A percentile compares a stretch with the other conserved stretches of the same genome.
Conservation (phyloP, 352 stramenopile species). For the Globisporangium heterothallicum region DNA sequence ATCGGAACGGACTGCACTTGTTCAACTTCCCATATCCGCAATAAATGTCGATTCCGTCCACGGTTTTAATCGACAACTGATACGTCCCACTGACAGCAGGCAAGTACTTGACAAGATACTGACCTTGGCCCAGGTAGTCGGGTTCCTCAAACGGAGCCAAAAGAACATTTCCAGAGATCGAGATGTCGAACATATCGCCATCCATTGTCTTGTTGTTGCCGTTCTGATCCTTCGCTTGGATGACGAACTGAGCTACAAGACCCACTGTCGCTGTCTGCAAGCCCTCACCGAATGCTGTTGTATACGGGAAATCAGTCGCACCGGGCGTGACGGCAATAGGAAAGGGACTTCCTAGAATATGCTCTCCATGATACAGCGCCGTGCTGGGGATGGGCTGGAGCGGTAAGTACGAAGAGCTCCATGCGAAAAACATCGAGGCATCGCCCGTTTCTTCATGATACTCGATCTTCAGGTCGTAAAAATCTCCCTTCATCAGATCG, state of each 20-base stretch:
- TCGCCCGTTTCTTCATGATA: constrained; percentile 92
- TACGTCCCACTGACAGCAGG: constrained; percentile 84
- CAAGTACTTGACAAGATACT: constrained; percentile 90
- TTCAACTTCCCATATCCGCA: constrained; percentile 85
- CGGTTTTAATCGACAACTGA: constrained; percentile 86
- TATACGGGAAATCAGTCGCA: constrained; percentile 94
- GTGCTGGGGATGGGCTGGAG: constrained; percentile 79
- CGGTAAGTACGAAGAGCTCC: constrained; percentile 89
- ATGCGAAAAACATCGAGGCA: constrained; percentile 85
- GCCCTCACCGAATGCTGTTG: constrained; percentile 83
- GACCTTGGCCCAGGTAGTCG: constrained; percentile 86
- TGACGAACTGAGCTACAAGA: constrained; percentile 85
- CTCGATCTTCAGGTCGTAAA: constrained; percentile 93
- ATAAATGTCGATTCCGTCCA: constrained; percentile 93
- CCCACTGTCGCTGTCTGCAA: constrained; percentile 76
- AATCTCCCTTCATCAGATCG: constrained; percentile 56
- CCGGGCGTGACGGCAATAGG: constrained; percentile 85
- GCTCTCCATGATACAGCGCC: constrained; percentile 82
- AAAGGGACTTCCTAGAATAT: constrained; percentile 94
- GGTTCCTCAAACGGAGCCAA: constrained; percentile 65
- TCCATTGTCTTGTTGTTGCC: constrained; percentile 89
- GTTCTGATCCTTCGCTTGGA: constrained; percentile 92
- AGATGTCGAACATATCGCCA: constrained; percentile 75
- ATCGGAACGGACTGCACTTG: constrained; percentile 93
- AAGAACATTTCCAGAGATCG: constrained; percentile 34